Conservation (phyloP, 1,139 yeast species). For the Debaryomycetaceae sp. region DNA sequence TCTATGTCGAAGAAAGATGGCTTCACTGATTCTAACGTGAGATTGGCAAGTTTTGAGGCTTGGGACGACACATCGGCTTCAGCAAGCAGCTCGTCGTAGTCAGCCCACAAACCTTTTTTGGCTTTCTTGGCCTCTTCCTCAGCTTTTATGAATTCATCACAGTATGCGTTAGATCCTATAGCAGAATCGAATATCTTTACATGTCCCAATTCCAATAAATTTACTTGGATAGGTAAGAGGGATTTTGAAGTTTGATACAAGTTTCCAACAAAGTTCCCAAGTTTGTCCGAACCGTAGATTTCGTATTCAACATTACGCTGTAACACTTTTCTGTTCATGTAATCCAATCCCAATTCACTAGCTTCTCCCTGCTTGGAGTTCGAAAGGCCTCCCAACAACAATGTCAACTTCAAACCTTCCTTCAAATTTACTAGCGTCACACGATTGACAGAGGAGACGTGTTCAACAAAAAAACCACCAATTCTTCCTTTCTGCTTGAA, state of each 20-base stretch:
- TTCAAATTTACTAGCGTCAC: slow-evolving; percentile 65
- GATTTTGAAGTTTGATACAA: slow-evolving; percentile 51
- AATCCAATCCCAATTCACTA: slow-evolving; percentile 54
- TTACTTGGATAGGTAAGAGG: slow-evolving; percentile 54
- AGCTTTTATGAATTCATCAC: slow-evolving; percentile 53
- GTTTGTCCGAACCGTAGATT: slow-evolving; percentile 66
- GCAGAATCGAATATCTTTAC: slow-evolving; percentile 67
- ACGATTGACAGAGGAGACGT: slow-evolving; percentile 63
- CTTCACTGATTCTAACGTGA: slow-evolving; percentile 26
- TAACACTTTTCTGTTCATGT: slow-evolving; percentile 51
- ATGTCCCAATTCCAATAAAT: slow-evolving; percentile 62
- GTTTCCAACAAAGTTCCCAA: slow-evolving; percentile 81
- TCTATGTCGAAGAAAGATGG: slow-evolving; percentile 61
- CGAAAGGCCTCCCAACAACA: slow-evolving; percentile 74
- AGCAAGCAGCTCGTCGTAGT: slow-evolving; percentile 42
- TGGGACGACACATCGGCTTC: slow-evolving; percentile 22
- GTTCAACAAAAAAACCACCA: slow-evolving; percentile 61
- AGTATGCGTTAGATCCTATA: slow-evolving; percentile 54
- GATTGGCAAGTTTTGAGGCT: slow-evolving; percentile 15
- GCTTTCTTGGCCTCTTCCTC: slow-evolving; percentile 57
- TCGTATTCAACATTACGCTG: slow-evolving; percentile 75
- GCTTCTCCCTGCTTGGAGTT: slow-evolving; percentile 43
- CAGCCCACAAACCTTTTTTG: slow-evolving; percentile 65
- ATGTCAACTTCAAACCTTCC: slow-evolving; percentile 65
- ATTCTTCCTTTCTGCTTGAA: slow-evolving; percentile 65